A percentile compares a stretch with the other conserved stretches of the same genome.
Evolutionary conservation across 108 stramenopile genomes (phyloP).

Genomic region (Fragilariopsis cylindrus): DNA sequence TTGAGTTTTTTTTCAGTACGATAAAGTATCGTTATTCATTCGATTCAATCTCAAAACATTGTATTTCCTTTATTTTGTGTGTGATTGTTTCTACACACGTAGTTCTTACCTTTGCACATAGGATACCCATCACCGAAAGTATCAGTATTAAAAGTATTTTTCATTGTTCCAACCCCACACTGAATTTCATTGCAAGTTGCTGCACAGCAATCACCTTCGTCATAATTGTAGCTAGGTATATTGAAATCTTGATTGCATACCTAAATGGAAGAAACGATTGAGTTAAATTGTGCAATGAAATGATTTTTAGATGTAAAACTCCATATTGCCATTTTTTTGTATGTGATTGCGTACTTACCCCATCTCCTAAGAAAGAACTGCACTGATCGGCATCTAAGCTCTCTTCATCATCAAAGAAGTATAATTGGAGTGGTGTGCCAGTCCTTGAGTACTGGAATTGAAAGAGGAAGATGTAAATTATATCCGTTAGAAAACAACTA

Average conservation of each 20-base stretch:
- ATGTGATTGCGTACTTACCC: neutral
- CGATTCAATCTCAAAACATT: neutral
- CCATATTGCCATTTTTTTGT: too few relatives aligned
- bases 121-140: neutral
- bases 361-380: slow-evolving; percentile 2
- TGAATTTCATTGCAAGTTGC: slow-evolving; percentile 1
- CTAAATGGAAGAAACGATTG: too few relatives aligned
- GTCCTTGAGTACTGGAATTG: neutral
- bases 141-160: neutral
- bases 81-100: neutral
- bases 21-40: too few relatives aligned
- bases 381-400: neutral
- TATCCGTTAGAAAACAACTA: too few relatives aligned
- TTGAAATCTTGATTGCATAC: neutral
- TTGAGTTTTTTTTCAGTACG: neutral
- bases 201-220: slow-evolving; percentile 14
- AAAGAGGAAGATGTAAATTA: neutral
- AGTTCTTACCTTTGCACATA: neutral
- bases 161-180: slow-evolving; percentile 1
- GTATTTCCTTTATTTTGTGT: neutral
- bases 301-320: too few relatives aligned
- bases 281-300: too few relatives aligned
- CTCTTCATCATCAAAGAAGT: slow-evolving; percentile 6
- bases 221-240: neutral
- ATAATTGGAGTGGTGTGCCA: neutral